phyloP scores from a whole-genome alignment of 345 rosid species.

The Camelina laxa region DNA sequence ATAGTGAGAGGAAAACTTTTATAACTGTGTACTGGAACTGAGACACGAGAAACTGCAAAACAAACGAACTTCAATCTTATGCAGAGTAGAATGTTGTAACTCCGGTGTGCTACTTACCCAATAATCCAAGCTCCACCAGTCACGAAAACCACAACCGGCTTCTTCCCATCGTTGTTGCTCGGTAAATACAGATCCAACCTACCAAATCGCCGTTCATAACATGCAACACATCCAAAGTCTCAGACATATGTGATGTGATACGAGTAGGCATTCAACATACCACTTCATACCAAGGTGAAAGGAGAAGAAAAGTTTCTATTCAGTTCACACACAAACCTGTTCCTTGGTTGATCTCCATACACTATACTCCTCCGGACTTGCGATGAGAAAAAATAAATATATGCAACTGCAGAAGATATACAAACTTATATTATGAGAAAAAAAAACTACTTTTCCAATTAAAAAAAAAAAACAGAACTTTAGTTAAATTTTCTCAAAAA shows the following conservation, averaged over 20 bases:
- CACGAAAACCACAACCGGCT: conserved; percentile 94
- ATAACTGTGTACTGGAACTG: neutral
- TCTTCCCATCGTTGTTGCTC: conserved; percentile 55
- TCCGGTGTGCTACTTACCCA: conserved; percentile 60
- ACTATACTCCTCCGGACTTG: conserved; percentile 77
- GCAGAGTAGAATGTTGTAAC: conserved; percentile 20
- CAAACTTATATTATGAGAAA: conserved; percentile 10
- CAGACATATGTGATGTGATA: conserved; percentile 4
- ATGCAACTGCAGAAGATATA: conserved; percentile 73
- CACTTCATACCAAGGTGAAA: neutral
- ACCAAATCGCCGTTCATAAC: conserved; percentile 9
- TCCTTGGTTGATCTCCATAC: conserved; percentile 96
- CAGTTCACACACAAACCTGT: conserved; percentile 60
- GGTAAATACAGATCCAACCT: conserved; percentile 94
- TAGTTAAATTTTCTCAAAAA: neutral
- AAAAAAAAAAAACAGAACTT: neutral
- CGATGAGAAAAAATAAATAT: conserved; percentile 75
- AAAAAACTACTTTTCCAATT: neutral
- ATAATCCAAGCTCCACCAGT: conserved; percentile 99
- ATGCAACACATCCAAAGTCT: conserved; percentile 17
- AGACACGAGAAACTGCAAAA: neutral
- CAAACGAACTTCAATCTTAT: neutral
- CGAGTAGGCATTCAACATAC: conserved; percentile 3
- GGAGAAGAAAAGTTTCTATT: neutral
- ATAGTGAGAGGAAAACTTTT: neutral